Evolutionary conservation across 306 rosid species (phyloP), one percentile per base, ranked within the genome.

Genomic region (Cicer chorassanicum): DNA sequence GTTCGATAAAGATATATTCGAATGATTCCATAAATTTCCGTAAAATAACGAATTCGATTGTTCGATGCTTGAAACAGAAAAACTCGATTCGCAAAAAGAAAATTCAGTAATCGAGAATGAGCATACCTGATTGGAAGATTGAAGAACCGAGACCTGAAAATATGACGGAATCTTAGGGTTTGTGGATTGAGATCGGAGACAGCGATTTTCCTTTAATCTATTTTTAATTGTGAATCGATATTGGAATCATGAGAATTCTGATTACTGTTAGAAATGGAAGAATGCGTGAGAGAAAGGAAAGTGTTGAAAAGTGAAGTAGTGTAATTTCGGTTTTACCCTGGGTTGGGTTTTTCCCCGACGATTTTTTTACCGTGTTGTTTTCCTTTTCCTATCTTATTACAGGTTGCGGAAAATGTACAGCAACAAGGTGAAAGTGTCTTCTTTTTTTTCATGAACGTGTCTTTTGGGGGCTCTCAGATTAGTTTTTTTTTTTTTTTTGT

Each of bases 101-200:
- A 10, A 45, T 12, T 42, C 45, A 44, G 68, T 0, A 67, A 79
- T 79, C 78, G 60, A 78, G 61, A 70, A 7, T 79, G 21, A 60
- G 67, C 9, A 15, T 72, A 86, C 92, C 97, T 79, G 78, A 72
- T 74, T 76, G 51, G 84, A 79, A 74, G 80, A 78, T 73, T 83
- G 85, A 73, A 51, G 14, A 48, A 70, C 7, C 73, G 60, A 50
- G 67, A 70, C 42, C 7, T 64, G 67, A 3, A 38, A 2, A 38
- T 79, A 48, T 6, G 62, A 46, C 12, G 68, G 51, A 66, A 66
- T 56, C 61, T 78, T 77, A 78, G 88, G 84, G 88, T 85, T 89
- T 73, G 63, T 19, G 73, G 74, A 74, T 68, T 68, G 85, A 84
- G 90, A 90, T 90, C 92, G 70, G 78, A 82, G 81, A 83, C 54